Evolutionary conservation across 768 basidiomycete genomes (phyloP), one percentile per base, ranked within the genome.

Genomic region (Termitomyces eurrhizus): DNA sequence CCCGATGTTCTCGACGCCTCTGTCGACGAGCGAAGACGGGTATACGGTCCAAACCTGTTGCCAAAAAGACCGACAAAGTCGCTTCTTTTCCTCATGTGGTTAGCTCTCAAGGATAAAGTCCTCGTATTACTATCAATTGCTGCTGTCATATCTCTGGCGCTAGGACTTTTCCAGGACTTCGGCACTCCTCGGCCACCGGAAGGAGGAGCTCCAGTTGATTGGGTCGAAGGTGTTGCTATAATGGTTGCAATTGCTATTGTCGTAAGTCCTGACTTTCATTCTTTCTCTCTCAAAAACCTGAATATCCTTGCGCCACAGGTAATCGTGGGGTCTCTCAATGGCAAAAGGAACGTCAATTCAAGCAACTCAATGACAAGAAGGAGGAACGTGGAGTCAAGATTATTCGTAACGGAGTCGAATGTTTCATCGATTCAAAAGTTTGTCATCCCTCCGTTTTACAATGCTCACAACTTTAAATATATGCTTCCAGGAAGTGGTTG

Each of bases 321-420:
- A 59, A 67, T 93, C 46, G 96, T 99, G 59, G 96, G 96, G 35
- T 94, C 95, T 13, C 65, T 98, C 48, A 98, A 98, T 68, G 97
- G 90, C 95, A 98, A 74, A 98, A 98, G 74, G 97, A 99, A 73
- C 87, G 88, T 2, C 97, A 98, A 74, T 99, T 99, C 79, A 87
- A 89, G 67, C 80, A 78, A 21, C 83, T 99, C 45, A 98, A 98
- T 69, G 92, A 90, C 66, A 90, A 95, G 75, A 96, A 96, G 74
- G 96, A 98, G 59, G 97, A 96, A 66, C 90, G 97, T 32, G 85
- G 82, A 6, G 86, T 94, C 66, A 94, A 94, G 73, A 88, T 90
- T 55, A 87, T 93, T 61, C 87, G 94, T 13, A 76, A 83, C 58
- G 88, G 87, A 36, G 70, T 78, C 12, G 91, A 94, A 64, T 82